phyloP scores from a whole-genome alignment of 345 rosid species.

The Aethionema arabicum region DNA sequence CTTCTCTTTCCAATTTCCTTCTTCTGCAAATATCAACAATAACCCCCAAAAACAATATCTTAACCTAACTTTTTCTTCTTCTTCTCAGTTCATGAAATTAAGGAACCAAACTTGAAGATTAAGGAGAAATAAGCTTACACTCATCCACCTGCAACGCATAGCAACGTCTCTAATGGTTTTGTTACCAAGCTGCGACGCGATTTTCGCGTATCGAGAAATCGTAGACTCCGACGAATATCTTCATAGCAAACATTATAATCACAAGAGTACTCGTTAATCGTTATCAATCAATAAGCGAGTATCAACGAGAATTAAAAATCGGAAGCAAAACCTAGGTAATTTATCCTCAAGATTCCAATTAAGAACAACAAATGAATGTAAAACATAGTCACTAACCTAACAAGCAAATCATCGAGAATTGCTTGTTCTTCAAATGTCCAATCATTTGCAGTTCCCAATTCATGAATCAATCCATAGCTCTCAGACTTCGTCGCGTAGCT shows the following conservation, averaged over 20 bases:
- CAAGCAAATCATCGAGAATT: conserved; percentile 4
- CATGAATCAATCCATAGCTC: not conserved
- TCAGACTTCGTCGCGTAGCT: not conserved
- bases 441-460: not conserved
- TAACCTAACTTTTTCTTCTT: not conserved
- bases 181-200: conserved; percentile 48
- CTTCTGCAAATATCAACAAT: conserved; percentile 40
- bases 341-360: too few species aligned
- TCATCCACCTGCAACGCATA: conserved; percentile 70
- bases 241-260: conserved; percentile 6
- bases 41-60: not conserved
- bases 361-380: too few species aligned
- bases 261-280: too few species aligned
- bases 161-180: conserved; percentile 85
- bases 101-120: conserved; percentile 11
- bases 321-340: too few species aligned
- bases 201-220: conserved; percentile 57
- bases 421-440: conserved; percentile 21
- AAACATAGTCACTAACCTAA: conserved; percentile 7
- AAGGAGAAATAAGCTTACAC: conserved; percentile 36
- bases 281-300: too few species aligned
- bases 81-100: not conserved
- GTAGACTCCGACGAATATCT: conserved; percentile 48
- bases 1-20: conserved; percentile 71
- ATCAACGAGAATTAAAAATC: too few species aligned